phyloP scores from a whole-genome alignment of 2,329 filamentous ascomycete genomes.

The Penicillium palitans region DNA sequence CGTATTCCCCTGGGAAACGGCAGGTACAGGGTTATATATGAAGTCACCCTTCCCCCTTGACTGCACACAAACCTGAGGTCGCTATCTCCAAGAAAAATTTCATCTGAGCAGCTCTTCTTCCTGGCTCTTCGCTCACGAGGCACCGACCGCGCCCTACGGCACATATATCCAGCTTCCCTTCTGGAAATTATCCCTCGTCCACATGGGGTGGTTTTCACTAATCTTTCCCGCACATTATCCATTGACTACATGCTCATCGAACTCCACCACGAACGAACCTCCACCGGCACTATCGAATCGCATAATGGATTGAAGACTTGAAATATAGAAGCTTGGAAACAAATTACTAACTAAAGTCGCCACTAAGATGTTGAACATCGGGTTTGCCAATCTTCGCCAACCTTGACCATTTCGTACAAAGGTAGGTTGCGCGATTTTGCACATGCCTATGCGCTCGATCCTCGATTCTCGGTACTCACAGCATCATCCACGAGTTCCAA shows the following conservation, averaged over 20 bases:
- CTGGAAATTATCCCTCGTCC: not conserved
- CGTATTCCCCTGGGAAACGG: not conserved
- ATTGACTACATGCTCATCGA: not conserved
- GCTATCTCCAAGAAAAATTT: no score
- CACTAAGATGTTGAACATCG: no score
- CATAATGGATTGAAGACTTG: not conserved
- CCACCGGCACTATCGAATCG: not conserved
- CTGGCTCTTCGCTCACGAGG: not conserved
- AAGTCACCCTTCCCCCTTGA: not conserved
- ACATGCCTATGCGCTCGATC: not conserved
- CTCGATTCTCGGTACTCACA: not conserved
- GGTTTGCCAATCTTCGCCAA: not conserved
- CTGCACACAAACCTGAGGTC: not conserved
- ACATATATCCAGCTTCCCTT: not conserved
- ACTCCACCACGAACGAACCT: not conserved
- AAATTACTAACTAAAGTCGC: no score
- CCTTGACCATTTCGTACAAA: not conserved
- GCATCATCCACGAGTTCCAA: no score
- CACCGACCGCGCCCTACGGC: not conserved
- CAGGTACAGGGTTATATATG: not conserved
- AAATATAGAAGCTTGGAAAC: not conserved
- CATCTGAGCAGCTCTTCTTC: not conserved
- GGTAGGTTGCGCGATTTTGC: no score
- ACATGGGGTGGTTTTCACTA: not conserved
- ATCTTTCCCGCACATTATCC: not conserved